A percentile compares a stretch with the other conserved stretches of the same genome.
These are phyloP conservation scores for Neurospora pannonica DNA, from an alignment of 495 filamentous ascomycete species.

Conservation along the genomic window DNA sequence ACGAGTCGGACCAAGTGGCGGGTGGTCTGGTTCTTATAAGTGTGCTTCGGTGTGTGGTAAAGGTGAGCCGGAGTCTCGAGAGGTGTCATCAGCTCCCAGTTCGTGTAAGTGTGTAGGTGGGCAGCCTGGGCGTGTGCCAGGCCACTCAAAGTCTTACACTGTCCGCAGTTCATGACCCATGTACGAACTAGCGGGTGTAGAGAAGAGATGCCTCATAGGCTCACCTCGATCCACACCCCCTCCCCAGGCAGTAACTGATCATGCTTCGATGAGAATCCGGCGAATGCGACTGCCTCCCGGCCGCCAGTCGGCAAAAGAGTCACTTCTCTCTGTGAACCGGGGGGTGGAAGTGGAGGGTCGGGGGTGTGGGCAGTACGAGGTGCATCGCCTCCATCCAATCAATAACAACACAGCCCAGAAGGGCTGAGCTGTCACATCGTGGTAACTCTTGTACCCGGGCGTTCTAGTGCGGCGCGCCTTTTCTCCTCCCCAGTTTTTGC, in stretches of 20 bases:
- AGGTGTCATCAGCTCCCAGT: neutral
- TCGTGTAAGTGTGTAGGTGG: neutral
- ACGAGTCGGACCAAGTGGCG: neutral
- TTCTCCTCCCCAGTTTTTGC: neutral
- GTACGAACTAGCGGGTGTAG: neutral
- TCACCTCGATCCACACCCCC: neutral
- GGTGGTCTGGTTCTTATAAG: neutral
- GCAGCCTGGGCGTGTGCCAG: neutral
- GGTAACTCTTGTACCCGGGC: neutral
- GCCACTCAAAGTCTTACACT: neutral
- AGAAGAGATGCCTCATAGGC: neutral
- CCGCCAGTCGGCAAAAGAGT: neutral
- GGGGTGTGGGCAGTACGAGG: neutral
- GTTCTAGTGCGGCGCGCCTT: neutral
- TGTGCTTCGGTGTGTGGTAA: neutral
- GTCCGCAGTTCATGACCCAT: neutral
- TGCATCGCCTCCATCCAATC: neutral
- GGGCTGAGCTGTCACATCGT: constrained; percentile 11
- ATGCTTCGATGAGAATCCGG: neutral
- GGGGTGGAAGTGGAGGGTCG: neutral
- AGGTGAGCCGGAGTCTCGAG: neutral
- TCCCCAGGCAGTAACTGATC: neutral
- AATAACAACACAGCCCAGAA: neutral
- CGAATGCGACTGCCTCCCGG: neutral
- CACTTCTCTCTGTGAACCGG: neutral